A percentile compares a stretch with the other conserved stretches of the same genome.
Conservation (phyloP, 331 rosid genomes). For the Saraca asoca region DNA sequence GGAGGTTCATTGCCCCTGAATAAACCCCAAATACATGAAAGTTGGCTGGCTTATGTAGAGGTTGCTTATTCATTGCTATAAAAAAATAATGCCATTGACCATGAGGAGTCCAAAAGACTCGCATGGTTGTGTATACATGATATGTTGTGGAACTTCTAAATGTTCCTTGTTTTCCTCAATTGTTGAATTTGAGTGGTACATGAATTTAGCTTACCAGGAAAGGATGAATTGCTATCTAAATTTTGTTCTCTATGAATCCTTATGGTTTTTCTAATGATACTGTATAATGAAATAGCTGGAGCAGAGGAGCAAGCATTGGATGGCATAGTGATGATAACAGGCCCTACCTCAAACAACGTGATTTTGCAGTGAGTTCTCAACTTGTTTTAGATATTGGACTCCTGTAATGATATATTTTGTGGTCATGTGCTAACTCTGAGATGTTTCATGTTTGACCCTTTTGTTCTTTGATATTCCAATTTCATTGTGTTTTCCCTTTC, state of each 20-base stretch:
- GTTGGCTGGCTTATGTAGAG: not conserved
- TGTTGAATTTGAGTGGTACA: too few species aligned
- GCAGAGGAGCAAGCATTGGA: conserved; percentile 86
- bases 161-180: too few species aligned
- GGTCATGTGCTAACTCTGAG: not conserved
- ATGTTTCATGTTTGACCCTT: not conserved
- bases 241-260: not conserved
- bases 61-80: not conserved
- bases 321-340: conserved; percentile 98
- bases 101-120: too few species aligned
- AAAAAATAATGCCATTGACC: too few species aligned
- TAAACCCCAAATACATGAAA: not conserved
- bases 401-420: conserved; percentile 2
- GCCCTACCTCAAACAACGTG: conserved; percentile 84
- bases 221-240: not conserved
- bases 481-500: too few species aligned
- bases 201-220: not conserved
- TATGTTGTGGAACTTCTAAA: too few species aligned
- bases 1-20: not conserved
- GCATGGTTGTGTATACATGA: too few species aligned
- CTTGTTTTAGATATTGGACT: conserved; percentile 16
- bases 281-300: conserved; percentile 64
- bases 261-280: conserved; percentile 22
- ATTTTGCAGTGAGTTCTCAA: conserved; percentile 62
- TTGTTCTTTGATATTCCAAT: not conserved